Conservation (phyloP, 1,284 basidiomycete species). For the Leccinum pallidistipes region DNA sequence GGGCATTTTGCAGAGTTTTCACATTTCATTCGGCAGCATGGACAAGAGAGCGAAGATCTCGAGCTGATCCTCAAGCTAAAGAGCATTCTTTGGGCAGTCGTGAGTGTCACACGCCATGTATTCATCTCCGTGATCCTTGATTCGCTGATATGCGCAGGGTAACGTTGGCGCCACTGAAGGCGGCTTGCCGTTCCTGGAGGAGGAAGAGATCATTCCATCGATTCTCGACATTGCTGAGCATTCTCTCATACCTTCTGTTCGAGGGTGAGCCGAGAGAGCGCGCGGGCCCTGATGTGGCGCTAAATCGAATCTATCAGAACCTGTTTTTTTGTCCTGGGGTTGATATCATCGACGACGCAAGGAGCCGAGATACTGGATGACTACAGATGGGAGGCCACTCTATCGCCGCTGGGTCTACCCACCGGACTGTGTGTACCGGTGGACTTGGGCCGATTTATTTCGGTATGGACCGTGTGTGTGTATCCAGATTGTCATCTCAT, state of each 20-base stretch:
- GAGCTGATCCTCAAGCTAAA: constrained; percentile 89
- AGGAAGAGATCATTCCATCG: constrained; percentile 88
- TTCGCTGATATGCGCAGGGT: constrained; percentile 55
- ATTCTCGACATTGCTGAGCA: constrained; percentile 91
- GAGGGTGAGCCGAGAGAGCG: constrained; percentile 68
- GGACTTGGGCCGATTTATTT: constrained; percentile 78
- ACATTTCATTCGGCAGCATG: constrained; percentile 87
- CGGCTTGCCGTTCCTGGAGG: constrained; percentile 92
- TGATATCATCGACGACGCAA: constrained; percentile 72
- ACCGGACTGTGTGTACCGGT: constrained; percentile 90
- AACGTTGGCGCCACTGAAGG: constrained; percentile 90
- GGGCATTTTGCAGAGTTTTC: constrained; percentile 93
- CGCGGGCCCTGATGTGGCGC: neutral
- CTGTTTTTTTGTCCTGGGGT: constrained; percentile 93
- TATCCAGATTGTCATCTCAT: neutral
- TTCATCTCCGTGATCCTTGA: neutral
- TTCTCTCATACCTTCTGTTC: constrained; percentile 86
- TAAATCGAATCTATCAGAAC: constrained; percentile 55
- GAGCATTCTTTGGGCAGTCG: constrained; percentile 95
- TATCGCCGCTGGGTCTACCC: constrained; percentile 84
- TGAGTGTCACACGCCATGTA: constrained; percentile 42
- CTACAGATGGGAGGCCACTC: constrained; percentile 89
- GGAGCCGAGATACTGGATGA: constrained; percentile 87
- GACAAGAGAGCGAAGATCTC: constrained; percentile 79
- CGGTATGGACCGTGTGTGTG: constrained; percentile 51